Evolutionary conservation across 108 stramenopile genomes (phyloP).

Genomic region (Nitzschia inconspicua): DNA sequence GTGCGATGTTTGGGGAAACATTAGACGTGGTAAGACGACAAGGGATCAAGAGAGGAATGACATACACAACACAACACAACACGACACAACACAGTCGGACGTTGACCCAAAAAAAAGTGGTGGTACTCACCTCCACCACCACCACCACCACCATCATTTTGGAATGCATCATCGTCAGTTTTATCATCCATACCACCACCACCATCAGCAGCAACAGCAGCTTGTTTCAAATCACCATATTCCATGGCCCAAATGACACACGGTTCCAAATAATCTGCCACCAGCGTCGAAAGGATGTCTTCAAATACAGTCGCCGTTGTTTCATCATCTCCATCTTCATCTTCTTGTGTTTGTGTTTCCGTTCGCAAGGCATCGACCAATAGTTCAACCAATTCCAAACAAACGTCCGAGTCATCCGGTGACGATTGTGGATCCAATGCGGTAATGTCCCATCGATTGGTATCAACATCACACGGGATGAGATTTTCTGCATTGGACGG

Average conservation of each 20-base stretch:
- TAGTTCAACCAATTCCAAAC: background rate
- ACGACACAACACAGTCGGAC: no score
- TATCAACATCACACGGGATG: constrained; percentile 7
- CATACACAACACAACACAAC: constrained; percentile 1
- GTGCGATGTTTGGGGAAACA: no score
- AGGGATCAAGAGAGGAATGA: no score
- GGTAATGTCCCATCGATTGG: constrained; percentile 15
- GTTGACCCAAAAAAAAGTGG: no score
- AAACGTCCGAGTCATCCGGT: constrained; percentile 5
- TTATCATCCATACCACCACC: background rate
- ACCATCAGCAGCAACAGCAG: background rate
- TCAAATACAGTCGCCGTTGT: background rate
- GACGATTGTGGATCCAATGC: constrained; percentile 1
- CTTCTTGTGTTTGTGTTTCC: background rate
- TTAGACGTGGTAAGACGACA: no score
- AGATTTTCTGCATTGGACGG: no score
- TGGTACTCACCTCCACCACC: no score
- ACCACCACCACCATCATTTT: no score
- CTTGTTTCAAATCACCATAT: constrained; percentile 12
- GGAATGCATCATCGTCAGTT: no score
- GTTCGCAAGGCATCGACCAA: background rate
- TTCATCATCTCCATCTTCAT: background rate
- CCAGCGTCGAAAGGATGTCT: background rate
- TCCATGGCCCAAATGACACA: constrained; percentile 34
- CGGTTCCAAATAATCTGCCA: constrained; percentile 23